phyloP scores from a whole-genome alignment of 2,329 filamentous ascomycete genomes.

The Fusarium continuum region DNA sequence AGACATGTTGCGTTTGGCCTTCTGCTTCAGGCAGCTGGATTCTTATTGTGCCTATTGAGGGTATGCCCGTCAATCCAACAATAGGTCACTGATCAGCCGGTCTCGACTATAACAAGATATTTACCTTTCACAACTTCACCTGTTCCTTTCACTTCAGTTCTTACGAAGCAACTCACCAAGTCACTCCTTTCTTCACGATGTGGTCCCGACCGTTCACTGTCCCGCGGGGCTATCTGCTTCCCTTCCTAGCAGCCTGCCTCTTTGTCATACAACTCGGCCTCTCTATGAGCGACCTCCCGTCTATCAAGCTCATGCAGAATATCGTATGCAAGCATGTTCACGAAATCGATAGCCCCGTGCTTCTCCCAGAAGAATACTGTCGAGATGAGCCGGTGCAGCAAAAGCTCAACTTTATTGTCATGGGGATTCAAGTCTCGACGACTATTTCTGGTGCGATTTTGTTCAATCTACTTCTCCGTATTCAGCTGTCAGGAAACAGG shows the following conservation, averaged over 20 bases:
- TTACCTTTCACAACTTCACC: background rate
- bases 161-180: background rate
- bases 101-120: background rate
- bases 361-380: constrained; percentile 34
- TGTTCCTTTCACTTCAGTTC: background rate
- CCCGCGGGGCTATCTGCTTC: constrained; percentile 24
- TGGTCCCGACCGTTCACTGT: constrained; percentile 21
- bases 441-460: constrained; percentile 28
- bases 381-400: constrained; percentile 33
- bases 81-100: background rate
- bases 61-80: background rate
- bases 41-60: constrained; percentile 11
- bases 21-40: background rate
- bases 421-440: constrained; percentile 34
- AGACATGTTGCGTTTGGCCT: background rate
- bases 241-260: constrained; percentile 34
- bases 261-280: constrained; percentile 42
- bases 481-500: background rate
- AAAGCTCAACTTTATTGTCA: constrained; percentile 33
- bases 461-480: background rate
- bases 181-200: constrained; percentile 12
- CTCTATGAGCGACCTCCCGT: constrained; percentile 36
- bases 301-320: constrained; percentile 38
- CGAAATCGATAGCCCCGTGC: background rate
- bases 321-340: constrained; percentile 37